These are phyloP conservation scores for Ballota nigra DNA, from an alignment of 257 asterid genomes.

Conservation along the genomic window DNA sequence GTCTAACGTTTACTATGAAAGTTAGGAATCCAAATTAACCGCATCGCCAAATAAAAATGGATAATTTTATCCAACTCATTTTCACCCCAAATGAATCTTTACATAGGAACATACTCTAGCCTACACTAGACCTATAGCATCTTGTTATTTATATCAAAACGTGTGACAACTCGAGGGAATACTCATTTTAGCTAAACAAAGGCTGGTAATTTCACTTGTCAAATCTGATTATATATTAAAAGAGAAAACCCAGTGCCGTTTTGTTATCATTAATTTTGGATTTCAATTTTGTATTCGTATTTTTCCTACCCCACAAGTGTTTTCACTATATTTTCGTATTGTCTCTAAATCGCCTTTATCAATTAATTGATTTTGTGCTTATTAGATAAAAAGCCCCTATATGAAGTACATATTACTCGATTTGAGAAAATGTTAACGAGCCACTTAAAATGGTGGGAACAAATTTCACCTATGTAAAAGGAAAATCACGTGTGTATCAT, in stretches of 20 bases:
- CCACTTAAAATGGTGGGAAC: neutral
- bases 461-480: neutral
- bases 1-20: too few relatives aligned
- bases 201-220: neutral
- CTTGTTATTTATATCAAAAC: neutral
- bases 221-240: neutral
- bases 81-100: neutral
- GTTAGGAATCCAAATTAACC: too few relatives aligned
- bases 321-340: neutral
- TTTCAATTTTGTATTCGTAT: neutral
- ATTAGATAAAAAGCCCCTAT: neutral
- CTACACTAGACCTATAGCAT: neutral
- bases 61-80: neutral
- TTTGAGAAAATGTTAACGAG: neutral
- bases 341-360: neutral
- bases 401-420: neutral
- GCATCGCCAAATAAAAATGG: neutral
- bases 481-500: neutral
- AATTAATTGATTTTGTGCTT: neutral
- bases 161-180: neutral
- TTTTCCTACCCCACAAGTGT: neutral
- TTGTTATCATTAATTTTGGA: neutral
- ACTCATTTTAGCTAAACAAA: neutral
- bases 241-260: neutral
- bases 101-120: neutral